A percentile compares a stretch with the other conserved stretches of the same genome.
Evolutionary conservation across 1,139 yeast genomes (phyloP).

Genomic region (Suhomyces bribrorum): DNA sequence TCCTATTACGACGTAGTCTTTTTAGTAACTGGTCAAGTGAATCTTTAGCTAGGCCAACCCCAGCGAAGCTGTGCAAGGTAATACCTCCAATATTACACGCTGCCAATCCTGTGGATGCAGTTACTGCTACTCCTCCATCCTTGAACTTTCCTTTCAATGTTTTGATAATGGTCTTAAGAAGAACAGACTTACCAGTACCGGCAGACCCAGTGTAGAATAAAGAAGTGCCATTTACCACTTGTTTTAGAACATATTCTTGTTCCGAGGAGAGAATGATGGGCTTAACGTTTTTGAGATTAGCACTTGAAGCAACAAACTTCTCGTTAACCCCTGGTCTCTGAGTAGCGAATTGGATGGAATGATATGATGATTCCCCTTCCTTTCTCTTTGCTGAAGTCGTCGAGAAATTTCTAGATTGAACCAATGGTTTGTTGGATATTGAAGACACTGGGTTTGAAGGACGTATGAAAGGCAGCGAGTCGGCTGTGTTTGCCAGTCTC

Average conservation of each 20-base stretch:
- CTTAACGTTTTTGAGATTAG: constrained; percentile 27
- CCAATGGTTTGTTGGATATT: constrained; percentile 1
- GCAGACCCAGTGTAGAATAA: constrained; percentile 93
- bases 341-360: constrained; percentile 26
- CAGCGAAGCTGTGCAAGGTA: constrained; percentile 83
- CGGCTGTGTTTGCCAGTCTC: too few relatives aligned
- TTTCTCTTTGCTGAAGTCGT: constrained; percentile 8
- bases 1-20: constrained; percentile 57
- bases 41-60: constrained; percentile 71
- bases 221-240: constrained; percentile 49
- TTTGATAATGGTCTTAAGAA: constrained; percentile 69
- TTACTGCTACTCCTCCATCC: constrained; percentile 65
- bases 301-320: constrained; percentile 6
- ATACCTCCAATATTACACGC: constrained; percentile 90
- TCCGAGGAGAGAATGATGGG: constrained; percentile 43
- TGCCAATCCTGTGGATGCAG: constrained; percentile 92
- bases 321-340: constrained; percentile 13
- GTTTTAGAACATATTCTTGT: constrained; percentile 41
- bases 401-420: constrained; percentile 9
- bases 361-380: constrained; percentile 11
- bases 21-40: constrained; percentile 41
- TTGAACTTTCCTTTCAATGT: constrained; percentile 51
- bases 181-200: constrained; percentile 90
- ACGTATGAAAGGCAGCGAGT: not conserved
- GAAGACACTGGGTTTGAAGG: not conserved